These are phyloP conservation scores for Colletotrichum caudatum DNA, from an alignment of 2,329 filamentous ascomycete species.

Conservation along the genomic window DNA sequence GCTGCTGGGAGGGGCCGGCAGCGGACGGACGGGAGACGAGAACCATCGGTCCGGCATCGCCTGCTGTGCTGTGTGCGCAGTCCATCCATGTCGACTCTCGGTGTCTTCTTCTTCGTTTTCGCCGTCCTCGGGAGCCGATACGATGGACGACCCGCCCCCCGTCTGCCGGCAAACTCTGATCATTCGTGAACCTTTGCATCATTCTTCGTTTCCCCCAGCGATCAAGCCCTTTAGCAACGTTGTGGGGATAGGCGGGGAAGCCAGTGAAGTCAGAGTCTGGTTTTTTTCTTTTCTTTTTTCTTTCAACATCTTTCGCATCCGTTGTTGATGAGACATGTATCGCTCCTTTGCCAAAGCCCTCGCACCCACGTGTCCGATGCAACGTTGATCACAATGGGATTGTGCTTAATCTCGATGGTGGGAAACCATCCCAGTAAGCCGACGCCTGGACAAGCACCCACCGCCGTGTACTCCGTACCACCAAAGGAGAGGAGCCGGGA, in stretches of 20 bases:
- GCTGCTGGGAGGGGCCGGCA: background rate
- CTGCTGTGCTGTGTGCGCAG: background rate
- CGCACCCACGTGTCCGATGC: slow-evolving; percentile 25
- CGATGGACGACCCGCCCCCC: background rate
- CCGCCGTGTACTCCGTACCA: background rate
- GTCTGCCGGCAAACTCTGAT: background rate
- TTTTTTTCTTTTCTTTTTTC: background rate
- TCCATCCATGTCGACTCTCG: background rate
- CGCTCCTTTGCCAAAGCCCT: slow-evolving; percentile 15
- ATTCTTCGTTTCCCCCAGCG: slow-evolving; percentile 29
- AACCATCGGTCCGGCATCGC: background rate
- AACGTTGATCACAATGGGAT: slow-evolving; percentile 22
- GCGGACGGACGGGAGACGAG: background rate
- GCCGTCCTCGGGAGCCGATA: slow-evolving; percentile 10
- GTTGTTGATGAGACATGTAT: background rate
- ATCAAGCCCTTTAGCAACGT: slow-evolving; percentile 23
- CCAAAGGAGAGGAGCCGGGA: slow-evolving; percentile 20
- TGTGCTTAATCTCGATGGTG: slow-evolving; percentile 18
- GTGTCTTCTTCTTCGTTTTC: background rate
- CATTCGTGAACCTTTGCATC: background rate
- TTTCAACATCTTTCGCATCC: background rate
- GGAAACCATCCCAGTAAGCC: background rate
- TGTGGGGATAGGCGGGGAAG: slow-evolving; percentile 25
- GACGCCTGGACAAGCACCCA: slow-evolving; percentile 1
- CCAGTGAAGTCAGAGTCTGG: slow-evolving; percentile 3